These are phyloP conservation scores for Didymella lethalis DNA, from an alignment of 2,329 filamentous ascomycete species.

Conservation along the genomic window DNA sequence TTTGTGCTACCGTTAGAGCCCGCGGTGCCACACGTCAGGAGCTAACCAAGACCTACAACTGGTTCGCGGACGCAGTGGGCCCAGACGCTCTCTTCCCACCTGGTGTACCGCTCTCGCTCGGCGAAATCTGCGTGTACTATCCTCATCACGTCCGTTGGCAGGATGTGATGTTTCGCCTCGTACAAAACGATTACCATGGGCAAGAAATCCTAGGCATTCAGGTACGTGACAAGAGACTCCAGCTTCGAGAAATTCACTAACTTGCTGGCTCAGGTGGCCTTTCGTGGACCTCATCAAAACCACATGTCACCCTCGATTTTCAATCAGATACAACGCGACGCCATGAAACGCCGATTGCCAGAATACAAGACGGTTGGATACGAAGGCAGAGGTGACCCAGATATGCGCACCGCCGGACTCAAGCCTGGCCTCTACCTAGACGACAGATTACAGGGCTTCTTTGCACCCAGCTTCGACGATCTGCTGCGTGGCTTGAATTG, in stretches of 20 bases:
- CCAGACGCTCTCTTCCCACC: conserved; percentile 38
- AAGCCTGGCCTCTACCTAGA: conserved; percentile 15
- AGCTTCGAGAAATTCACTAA: not conserved
- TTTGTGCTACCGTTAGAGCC: not conserved
- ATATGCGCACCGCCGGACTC: conserved; percentile 26
- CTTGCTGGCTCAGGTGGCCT: not conserved
- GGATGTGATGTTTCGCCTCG: conserved; percentile 34
- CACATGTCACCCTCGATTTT: conserved; percentile 17
- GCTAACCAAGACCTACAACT: conserved; percentile 12
- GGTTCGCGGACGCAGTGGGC: conserved; percentile 33
- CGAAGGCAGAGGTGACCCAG: conserved; percentile 24
- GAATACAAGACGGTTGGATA: conserved; percentile 22
- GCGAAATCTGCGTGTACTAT: conserved; percentile 40
- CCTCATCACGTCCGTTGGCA: conserved; percentile 39
- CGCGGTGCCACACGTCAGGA: not conserved
- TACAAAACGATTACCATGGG: conserved; percentile 33
- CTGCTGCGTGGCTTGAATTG: conserved; percentile 30
- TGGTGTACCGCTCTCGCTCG: conserved; percentile 34
- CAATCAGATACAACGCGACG: conserved; percentile 28
- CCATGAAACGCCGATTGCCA: conserved; percentile 16
- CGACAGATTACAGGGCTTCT: conserved; percentile 11
- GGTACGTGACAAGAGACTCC: conserved; percentile 1
- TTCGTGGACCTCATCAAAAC: conserved; percentile 21
- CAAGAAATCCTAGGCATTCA: conserved; percentile 35
- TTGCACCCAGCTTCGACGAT: conserved; percentile 32